These are phyloP conservation scores for Annulohypoxylon truncatum DNA, from an alignment of 2,329 filamentous ascomycete species.

Conservation along the genomic window DNA sequence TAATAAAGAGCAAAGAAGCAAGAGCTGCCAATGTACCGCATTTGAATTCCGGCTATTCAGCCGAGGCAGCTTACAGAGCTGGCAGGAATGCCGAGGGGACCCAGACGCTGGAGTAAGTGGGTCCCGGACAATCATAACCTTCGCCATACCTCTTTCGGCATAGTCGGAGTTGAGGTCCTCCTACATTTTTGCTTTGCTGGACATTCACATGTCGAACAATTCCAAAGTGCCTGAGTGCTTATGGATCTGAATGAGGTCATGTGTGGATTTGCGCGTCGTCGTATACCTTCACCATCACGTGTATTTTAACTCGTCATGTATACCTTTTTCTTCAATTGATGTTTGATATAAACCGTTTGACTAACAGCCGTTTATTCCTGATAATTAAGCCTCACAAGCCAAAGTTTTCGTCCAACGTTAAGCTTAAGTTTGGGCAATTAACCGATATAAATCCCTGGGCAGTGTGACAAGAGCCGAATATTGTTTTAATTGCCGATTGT, in stretches of 20 bases:
- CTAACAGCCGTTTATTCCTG: not conserved
- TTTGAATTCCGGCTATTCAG: constrained; percentile 44
- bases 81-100: constrained; percentile 48
- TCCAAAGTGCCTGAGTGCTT: constrained; percentile 8
- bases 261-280: constrained; percentile 30
- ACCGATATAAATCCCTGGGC: constrained; percentile 4
- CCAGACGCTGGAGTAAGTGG: constrained; percentile 24
- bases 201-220: constrained; percentile 45
- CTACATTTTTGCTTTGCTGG: constrained; percentile 7
- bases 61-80: constrained; percentile 48
- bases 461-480: constrained; percentile 14
- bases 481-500: not conserved
- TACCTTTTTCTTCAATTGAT: not conserved
- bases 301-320: constrained; percentile 4
- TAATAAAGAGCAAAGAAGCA: constrained; percentile 28
- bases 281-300: constrained; percentile 16
- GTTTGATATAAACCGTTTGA: not conserved
- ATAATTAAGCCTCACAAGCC: not conserved
- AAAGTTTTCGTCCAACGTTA: not conserved
- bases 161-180: constrained; percentile 15
- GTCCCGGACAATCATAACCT: not conserved
- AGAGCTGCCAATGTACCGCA: constrained; percentile 39
- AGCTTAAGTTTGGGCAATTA: constrained; percentile 1
- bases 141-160: constrained; percentile 24
- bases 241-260: constrained; percentile 45